phyloP scores from a whole-genome alignment of 108 stramenopile genomes.

The Mayamaea pseudoterrestris region DNA sequence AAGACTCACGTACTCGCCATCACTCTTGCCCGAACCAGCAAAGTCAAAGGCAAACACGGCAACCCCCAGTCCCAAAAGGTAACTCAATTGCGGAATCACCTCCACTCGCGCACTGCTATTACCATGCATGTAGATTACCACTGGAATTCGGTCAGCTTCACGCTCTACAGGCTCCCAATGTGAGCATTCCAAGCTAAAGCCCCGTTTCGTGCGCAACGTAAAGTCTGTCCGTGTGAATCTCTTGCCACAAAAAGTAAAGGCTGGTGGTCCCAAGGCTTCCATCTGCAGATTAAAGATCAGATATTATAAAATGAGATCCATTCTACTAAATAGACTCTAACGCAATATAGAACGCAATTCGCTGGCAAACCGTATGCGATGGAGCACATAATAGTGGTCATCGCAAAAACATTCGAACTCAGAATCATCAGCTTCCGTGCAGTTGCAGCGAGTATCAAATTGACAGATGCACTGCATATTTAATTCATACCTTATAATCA shows the following conservation, averaged over 20 bases:
- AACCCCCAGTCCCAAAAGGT: slow-evolving; percentile 82
- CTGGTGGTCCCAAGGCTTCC: slow-evolving; percentile 74
- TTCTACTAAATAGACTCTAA: neutral
- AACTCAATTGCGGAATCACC: slow-evolving; percentile 80
- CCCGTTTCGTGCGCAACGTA: slow-evolving; percentile 78
- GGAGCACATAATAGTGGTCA: too few relatives aligned
- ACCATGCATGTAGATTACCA: slow-evolving; percentile 92
- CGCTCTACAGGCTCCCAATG: slow-evolving; percentile 94
- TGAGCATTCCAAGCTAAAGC: slow-evolving; percentile 79
- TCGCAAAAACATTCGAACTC: too few relatives aligned
- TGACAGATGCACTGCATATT: slow-evolving; percentile 56
- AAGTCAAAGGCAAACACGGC: slow-evolving; percentile 97
- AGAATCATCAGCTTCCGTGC: too few relatives aligned
- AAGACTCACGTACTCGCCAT: slow-evolving; percentile 94
- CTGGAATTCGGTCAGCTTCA: slow-evolving; percentile 58
- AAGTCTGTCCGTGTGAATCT: slow-evolving; percentile 92
- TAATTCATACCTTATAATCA: slow-evolving; percentile 78
- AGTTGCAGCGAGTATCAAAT: neutral
- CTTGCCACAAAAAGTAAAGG: slow-evolving; percentile 74
- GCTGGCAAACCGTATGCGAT: too few relatives aligned
- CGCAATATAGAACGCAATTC: too few relatives aligned
- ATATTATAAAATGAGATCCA: neutral
- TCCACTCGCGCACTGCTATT: slow-evolving; percentile 83
- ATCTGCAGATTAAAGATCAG: slow-evolving; percentile 26
- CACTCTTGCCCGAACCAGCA: slow-evolving; percentile 92